phyloP scores from a whole-genome alignment of 352 stramenopile species.

The Phytophthora tubulina region DNA sequence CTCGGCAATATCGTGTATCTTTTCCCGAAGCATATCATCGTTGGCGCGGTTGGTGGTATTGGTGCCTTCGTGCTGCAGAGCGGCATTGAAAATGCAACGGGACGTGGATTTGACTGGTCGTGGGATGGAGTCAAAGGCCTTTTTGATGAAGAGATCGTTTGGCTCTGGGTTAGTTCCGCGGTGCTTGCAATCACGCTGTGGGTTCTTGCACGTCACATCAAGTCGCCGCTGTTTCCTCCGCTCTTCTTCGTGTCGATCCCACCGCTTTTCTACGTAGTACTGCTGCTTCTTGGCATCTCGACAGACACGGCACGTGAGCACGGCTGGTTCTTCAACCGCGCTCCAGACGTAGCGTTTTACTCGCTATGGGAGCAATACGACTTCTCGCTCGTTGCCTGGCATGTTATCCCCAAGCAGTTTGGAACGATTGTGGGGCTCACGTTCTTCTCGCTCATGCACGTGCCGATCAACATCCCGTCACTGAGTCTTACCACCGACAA shows the following conservation, averaged over 20 bases:
- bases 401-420: constrained; percentile 77
- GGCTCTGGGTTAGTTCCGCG: constrained; percentile 77
- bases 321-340: constrained; percentile 82
- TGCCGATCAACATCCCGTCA: constrained; percentile 96
- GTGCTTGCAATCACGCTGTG: constrained; percentile 60
- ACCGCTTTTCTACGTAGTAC: constrained; percentile 75
- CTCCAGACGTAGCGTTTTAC: constrained; percentile 77
- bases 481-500: constrained; percentile 84
- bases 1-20: constrained; percentile 94
- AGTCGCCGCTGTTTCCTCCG: constrained; percentile 74
- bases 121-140: constrained; percentile 57
- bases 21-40: constrained; percentile 95
- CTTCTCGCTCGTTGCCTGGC: constrained; percentile 71
- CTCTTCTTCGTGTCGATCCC: constrained; percentile 87
- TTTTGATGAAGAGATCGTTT: constrained; percentile 61
- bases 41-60: constrained; percentile 96
- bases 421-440: constrained; percentile 89
- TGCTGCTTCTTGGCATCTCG: constrained; percentile 63
- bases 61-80: constrained; percentile 88
- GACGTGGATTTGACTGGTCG: constrained; percentile 70
- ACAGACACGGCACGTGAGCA: constrained; percentile 64
- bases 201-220: constrained; percentile 64
- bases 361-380: constrained; percentile 81
- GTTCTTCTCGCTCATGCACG: constrained; percentile 95
- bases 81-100: constrained; percentile 88